Percentiles rank a stretch among this genome's conserved stretches.
These are phyloP conservation scores for Metschnikowia drakensbergensis DNA, from an alignment of 805 yeast genomes.

Conservation along the genomic window DNA sequence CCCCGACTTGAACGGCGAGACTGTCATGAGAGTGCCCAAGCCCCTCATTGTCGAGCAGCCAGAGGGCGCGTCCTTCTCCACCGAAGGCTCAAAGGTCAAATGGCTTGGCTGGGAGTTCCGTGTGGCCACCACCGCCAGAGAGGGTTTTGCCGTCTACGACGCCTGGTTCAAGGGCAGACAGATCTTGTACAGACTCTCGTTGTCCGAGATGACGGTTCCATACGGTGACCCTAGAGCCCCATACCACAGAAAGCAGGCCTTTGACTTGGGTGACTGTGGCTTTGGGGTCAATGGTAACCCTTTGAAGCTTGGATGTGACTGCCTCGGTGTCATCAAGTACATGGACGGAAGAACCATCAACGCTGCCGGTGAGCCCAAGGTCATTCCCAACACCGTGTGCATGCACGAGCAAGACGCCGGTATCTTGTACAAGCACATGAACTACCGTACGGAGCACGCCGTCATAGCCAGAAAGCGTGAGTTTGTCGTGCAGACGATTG, in stretches of 20 bases:
- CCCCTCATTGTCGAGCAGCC: constrained; percentile 71
- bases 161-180: constrained; percentile 74
- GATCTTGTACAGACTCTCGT: constrained; percentile 64
- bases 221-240: constrained; percentile 85
- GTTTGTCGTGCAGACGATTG: constrained; percentile 73
- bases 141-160: constrained; percentile 74
- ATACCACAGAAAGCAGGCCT: constrained; percentile 81
- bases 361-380: constrained; percentile 57
- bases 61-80: constrained; percentile 70
- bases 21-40: constrained; percentile 51
- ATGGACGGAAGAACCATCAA: constrained; percentile 57
- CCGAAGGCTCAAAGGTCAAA: constrained; percentile 54
- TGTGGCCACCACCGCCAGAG: constrained; percentile 67
- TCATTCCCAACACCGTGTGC: constrained; percentile 69
- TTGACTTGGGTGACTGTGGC: constrained; percentile 83
- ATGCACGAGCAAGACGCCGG: constrained; percentile 81
- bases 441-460: constrained; percentile 69
- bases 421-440: constrained; percentile 71
- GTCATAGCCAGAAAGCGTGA: constrained; percentile 76
- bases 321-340: constrained; percentile 76
- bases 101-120: constrained; percentile 89
- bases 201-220: constrained; percentile 85
- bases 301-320: constrained; percentile 72
- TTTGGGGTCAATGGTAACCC: constrained; percentile 71
- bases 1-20: constrained; percentile 61